Base-by-base conservation (phyloP, 345 rosid species). In the Eucalyptus curtisii region DNA sequence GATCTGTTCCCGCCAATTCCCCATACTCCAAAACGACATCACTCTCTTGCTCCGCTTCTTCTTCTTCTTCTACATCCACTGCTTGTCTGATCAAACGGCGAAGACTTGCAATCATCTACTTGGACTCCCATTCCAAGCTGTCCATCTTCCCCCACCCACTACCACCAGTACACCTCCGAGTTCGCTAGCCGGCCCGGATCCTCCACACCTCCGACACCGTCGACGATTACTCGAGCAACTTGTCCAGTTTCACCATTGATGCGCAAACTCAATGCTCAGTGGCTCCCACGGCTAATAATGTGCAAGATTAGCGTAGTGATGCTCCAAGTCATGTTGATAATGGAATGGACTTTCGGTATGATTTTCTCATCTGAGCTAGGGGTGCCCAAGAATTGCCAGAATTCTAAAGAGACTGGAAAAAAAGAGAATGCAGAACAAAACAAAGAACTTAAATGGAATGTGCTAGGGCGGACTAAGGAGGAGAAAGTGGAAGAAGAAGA, bases 51-150 rank as follows among this genome's bases (percentile, higher is more conserved):
- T 88, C 88, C 15, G 27, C 40, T 37, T 37, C 89, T 10, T 50
- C 55, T 81, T 52, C 57, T 19, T 19, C 57, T 17, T 82, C 87
- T 87, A 49, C 48, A 86, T n/a, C 90, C 87, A 8, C 3, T 82
- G 42, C 52, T 91, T 59, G 24, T 11, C 31, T 13, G 10, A 55
- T 55, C 27, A 85, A 55, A 49, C 92, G 13, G 53, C 87, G 5
- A 96, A 93, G 42, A 96, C 99, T 64, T 97, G 90, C 93, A 95
- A 1, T 95, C 84, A 50, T 96, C 90, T 93, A 95, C 11, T 91
- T 96, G 40, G 96, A 96, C 81, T 90, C 94, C 45, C 88, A 89
- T 85, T 93, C 96, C 22, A 97, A 95, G 90, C 98, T 96, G 5
- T 93, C 98, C 87, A 66, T 96, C 57, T 96, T 94, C 94, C 96